phyloP scores from a whole-genome alignment of 2,329 filamentous ascomycete species.

The Ilyonectria sp. region DNA sequence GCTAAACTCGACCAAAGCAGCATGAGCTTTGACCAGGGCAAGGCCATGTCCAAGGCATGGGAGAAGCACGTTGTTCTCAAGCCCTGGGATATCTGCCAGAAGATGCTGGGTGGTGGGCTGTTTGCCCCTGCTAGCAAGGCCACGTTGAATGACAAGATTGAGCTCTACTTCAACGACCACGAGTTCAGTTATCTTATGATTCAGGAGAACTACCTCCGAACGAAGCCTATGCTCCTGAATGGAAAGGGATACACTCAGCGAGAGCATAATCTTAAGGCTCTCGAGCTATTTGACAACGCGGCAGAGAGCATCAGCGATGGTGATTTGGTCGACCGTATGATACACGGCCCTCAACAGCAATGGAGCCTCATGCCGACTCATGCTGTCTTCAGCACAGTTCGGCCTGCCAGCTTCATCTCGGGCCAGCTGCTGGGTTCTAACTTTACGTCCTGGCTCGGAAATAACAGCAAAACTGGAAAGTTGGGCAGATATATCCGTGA shows the following conservation, averaged over 20 bases:
- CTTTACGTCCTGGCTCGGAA: constrained; percentile 95
- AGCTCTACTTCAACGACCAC: constrained; percentile 99
- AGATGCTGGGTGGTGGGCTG: constrained; percentile 89
- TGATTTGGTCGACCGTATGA: constrained; percentile 97
- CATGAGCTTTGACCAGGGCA: constrained; percentile 88
- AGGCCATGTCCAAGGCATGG: constrained; percentile 97
- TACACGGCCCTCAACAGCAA: constrained; percentile 97
- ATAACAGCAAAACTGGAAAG: constrained; percentile 89
- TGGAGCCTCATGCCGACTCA: constrained; percentile 99
- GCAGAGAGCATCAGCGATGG: constrained; percentile 98
- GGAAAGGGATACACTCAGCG: constrained; percentile 70
- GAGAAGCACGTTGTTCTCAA: constrained; percentile 98
- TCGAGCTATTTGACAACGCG: constrained; percentile 89
- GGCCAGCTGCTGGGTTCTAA: constrained; percentile 82
- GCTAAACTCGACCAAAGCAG: constrained; percentile 87
- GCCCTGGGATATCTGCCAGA: constrained; percentile 97
- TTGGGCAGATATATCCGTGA: constrained; percentile 89
- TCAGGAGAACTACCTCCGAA: constrained; percentile 95
- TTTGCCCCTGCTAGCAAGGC: constrained; percentile 87
- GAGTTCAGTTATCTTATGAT: constrained; percentile 98
- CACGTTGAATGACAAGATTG: constrained; percentile 96
- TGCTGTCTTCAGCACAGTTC: constrained; percentile 94
- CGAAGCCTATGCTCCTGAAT: constrained; percentile 78
- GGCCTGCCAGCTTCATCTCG: constrained; percentile 88
- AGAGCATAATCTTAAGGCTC: constrained; percentile 83